phyloP scores from a whole-genome alignment of 2,329 filamentous ascomycete species.

The Fusarium continuum region DNA sequence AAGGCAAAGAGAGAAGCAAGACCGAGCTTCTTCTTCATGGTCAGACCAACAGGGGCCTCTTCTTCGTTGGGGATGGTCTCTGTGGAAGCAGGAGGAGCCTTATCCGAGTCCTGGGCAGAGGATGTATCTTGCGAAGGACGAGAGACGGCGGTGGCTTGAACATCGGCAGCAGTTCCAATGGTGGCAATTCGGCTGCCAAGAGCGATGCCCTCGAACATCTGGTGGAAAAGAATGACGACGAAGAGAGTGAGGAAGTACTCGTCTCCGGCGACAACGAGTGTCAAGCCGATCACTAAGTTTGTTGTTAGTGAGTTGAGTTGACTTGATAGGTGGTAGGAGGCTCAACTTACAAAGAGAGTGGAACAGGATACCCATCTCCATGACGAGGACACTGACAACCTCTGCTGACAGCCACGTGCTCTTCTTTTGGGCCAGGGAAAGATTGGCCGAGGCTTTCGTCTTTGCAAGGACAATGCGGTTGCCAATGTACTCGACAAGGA shows the following conservation, averaged over 20 bases:
- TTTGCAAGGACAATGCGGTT: constrained; percentile 63
- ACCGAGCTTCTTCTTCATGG: constrained; percentile 62
- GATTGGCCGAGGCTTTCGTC: constrained; percentile 40
- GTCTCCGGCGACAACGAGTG: constrained; percentile 68
- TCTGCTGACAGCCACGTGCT: constrained; percentile 50
- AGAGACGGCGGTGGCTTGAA: constrained; percentile 34
- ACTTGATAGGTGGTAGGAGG: background rate
- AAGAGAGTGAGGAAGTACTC: constrained; percentile 66
- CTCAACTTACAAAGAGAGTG: constrained; percentile 70
- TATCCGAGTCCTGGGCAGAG: constrained; percentile 39
- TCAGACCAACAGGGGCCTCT: constrained; percentile 39
- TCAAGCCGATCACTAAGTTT: constrained; percentile 67
- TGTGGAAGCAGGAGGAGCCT: constrained; percentile 38
- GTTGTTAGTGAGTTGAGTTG: constrained; percentile 1
- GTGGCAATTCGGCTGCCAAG: constrained; percentile 76
- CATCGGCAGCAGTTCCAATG: constrained; percentile 52
- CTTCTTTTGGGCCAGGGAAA: constrained; percentile 41
- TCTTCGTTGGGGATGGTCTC: constrained; percentile 33
- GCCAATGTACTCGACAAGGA: constrained; percentile 74
- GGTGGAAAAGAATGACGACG: constrained; percentile 78
- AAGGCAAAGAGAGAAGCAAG: constrained; percentile 73
- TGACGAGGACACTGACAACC: constrained; percentile 70
- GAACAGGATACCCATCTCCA: constrained; percentile 79
- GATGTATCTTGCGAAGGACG: constrained; percentile 29
- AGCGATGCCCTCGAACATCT: constrained; percentile 80